Evolutionary conservation across 257 asterid genomes (phyloP).

Genomic region (Anisodus tanguticus): DNA sequence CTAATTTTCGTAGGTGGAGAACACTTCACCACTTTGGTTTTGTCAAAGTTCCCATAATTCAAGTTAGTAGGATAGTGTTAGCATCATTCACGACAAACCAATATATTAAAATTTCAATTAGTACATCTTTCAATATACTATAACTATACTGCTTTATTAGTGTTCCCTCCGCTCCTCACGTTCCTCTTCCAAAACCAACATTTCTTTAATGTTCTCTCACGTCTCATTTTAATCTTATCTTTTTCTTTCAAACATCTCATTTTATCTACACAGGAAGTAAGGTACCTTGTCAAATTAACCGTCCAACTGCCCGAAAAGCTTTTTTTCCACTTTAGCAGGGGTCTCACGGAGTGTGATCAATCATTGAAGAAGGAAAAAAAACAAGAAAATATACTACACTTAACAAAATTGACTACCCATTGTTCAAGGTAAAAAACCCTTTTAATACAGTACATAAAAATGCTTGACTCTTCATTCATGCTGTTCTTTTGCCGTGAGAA

Average conservation of each 20-base stretch:
- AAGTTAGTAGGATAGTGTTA: constrained; percentile 24
- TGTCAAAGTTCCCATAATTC: constrained; percentile 22
- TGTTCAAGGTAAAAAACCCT: background rate
- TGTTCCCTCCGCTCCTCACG: constrained; percentile 39
- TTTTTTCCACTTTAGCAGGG: constrained; percentile 36
- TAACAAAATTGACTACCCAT: constrained; percentile 16
- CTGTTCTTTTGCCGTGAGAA: constrained; percentile 15
- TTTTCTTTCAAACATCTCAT: background rate
- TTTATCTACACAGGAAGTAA: constrained; percentile 25
- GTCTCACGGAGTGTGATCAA: constrained; percentile 43
- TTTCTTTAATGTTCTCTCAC: background rate
- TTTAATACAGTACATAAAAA: background rate
- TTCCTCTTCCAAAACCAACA: constrained; percentile 5
- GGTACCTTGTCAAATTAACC: constrained; percentile 30
- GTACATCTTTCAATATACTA: too few relatives aligned
- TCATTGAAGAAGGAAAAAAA: constrained; percentile 32
- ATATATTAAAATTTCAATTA: background rate
- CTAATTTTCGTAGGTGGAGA: background rate
- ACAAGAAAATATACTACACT: background rate
- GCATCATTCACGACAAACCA: background rate
- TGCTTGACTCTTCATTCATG: background rate
- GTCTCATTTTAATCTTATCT: background rate
- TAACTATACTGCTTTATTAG: background rate
- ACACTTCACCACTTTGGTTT: background rate
- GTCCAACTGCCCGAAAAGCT: constrained; percentile 33